Evolutionary conservation across 2,329 filamentous ascomycete genomes (phyloP), one percentile per base, ranked within the genome.

Genomic region (Coniochaeta hoffmannii): DNA sequence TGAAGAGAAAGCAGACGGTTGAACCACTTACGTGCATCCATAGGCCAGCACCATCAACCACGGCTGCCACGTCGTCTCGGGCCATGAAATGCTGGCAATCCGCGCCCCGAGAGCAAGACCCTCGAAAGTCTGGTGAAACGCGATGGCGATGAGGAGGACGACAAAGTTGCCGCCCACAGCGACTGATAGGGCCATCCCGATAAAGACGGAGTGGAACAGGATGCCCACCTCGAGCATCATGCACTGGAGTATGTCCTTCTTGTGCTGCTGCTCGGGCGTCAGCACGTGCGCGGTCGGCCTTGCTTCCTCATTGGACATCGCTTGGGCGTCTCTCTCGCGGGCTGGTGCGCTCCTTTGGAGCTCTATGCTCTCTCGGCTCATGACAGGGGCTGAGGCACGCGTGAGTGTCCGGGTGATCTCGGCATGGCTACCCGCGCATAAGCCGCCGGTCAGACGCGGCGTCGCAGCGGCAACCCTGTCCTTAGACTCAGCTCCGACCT

Each of bases 101-200:
- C 90, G 87, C 44, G 88, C 88, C 7, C 90, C 90, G 4, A 96
- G 81, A 0, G 90, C 90, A 14, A 96, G 83, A 1, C 90, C 90
- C 72, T 96, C 90, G 60, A 96, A 96, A 1, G 88, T 90, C 72
- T 96, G 88, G 65, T 94, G 89, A 70, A 93, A 92, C 60, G 82
- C 84, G 59, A 94, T 91, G 53, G 89, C 89, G 30, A 92, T 77
- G 0, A 93, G 76, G 59, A 94, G 88, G 14, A 93, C 87, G 41
- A 90, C 76, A 66, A 94, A 94, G 1, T 87, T 83, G 0, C 88
- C 86, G 0, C 89, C 89, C 0, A 87, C 90, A 0, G 89, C 85
- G 1, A 93, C 89, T 1, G 87, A 90, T 31, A 94, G 79, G 4
- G 89, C 88, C 88, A 93, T 92, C 58, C 89, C 89, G 63, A 94